Base-by-base conservation (phyloP, 2,329 filamentous ascomycete species). In the Cercospora zeae-maydis region DNA sequence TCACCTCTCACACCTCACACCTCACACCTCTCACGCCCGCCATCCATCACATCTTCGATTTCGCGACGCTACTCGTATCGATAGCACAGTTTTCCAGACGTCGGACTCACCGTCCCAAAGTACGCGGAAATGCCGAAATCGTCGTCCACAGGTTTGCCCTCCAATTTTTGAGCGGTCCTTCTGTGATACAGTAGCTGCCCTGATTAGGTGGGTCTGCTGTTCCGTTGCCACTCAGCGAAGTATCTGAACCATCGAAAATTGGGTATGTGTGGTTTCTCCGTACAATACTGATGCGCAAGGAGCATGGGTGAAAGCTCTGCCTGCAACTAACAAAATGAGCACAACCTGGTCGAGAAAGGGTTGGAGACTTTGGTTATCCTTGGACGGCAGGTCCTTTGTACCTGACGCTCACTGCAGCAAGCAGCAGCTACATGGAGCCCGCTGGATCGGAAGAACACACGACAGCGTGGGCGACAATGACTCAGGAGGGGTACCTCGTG, bases 181-280 rank as follows among this genome's bases (percentile, higher is more conserved):
- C 76, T 9, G 70, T 77, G 3, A 86, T 76, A 69, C 83, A 86
- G 1, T 83, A 83, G 42, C 83, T 83, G 33, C 33, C 16, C 83
- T 83, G 0, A 76, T 76, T 16, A 4, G 21, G 81, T 83, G 52
- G 1, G 78, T 79, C 81, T 8, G 81, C 66, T 77, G 58, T 60
- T 58, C 73, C 72, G 47, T 75, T 72, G 45, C 84, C 84, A 65
- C 85, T 82, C 60, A 87, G 33, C 2, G 63, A 66, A 6, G 61
- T 66, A 34, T 60, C 56, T 14, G 61, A 64, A 16, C 59, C 59
- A 30, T 67, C 65, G 31, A 65, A 85, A 54, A 85, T 70, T 6
- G 83, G 81, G 0, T 47, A 59, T 70, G 72, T 42, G 31, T 34
- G 31, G 31, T 4, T 34, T 34, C 8, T 8, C 31, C 31, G 31